Conservation (phyloP, 768 basidiomycete genomes). For the Cyclocybe aegerita region DNA sequence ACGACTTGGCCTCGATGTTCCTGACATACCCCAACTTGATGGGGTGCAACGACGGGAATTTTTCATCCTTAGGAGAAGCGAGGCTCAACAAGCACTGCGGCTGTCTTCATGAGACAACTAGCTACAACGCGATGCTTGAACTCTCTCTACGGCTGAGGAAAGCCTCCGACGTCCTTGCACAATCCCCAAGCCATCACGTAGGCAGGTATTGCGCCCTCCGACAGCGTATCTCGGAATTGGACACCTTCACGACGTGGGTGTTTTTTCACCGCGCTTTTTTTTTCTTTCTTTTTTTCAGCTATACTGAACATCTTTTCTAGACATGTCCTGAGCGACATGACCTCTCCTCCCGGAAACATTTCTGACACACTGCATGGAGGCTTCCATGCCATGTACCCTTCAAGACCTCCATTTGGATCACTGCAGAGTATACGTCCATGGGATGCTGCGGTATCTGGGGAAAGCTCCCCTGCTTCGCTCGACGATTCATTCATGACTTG, state of each 20-base stretch:
- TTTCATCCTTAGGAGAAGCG: conserved; percentile 21
- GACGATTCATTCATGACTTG: conserved; percentile 66
- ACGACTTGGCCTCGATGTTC: conserved; percentile 43
- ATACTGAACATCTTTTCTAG: conserved; percentile 21
- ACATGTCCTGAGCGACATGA: conserved; percentile 38
- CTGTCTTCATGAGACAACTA: conserved; percentile 53
- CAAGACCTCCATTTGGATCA: conserved; percentile 9
- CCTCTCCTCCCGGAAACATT: conserved; percentile 22
- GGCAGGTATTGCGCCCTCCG: conserved; percentile 35
- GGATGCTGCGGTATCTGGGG: conserved; percentile 25
- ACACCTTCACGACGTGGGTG: conserved; percentile 52
- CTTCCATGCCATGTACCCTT: conserved; percentile 12
- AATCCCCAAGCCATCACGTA: conserved; percentile 39
- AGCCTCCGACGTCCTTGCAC: conserved; percentile 53
- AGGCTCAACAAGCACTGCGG: conserved; percentile 46
- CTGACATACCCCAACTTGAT: conserved; percentile 31
- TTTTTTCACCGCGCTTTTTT: background rate
- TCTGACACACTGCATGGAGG: conserved; percentile 6
- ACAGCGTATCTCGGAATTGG: conserved; percentile 49
- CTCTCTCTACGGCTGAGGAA: conserved; percentile 63
- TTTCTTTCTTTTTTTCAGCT: conserved; percentile 4
- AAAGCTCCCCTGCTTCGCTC: conserved; percentile 33
- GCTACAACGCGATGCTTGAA: conserved; percentile 61
- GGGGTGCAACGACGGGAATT: conserved; percentile 20
- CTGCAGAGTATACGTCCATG: conserved; percentile 27